Base-by-base conservation (phyloP, 148 eudicot species). In the Fagopyrum esculentum region DNA sequence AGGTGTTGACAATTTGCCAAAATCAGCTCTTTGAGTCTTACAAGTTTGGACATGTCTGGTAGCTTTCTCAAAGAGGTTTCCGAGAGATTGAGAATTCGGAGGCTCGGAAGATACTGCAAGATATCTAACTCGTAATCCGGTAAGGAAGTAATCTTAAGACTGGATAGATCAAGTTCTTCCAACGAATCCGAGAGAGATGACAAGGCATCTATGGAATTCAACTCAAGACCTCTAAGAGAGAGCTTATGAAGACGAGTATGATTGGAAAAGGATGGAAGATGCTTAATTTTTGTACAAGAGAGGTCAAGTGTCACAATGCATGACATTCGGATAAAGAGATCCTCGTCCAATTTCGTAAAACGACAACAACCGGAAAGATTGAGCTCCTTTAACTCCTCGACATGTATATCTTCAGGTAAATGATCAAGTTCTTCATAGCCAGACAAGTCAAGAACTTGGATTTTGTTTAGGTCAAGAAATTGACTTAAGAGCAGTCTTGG, bases 401-500 rank as follows among this genome's bases (percentile, higher is more conserved):
- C 26, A 22, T 22, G 26, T 22, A 22, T 22, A 22, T 22, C 26
- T 22, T 22, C 26, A 22, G 26, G 26, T 22, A 22, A 22, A 22
- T 22, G 26, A 22, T 22, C 26, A 22, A 22, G 26, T 22, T 22
- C 26, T 22, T 22, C 26, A 22, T 22, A 22, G 26, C 26, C 40
- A 22, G 15, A 61, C 15, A 61, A 61, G 69, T 30, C 69, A 22
- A 61, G 69, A 11, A 30, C 69, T 0, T 1, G 0, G 9, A 59
- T 51, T 4, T 3, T 2, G 0, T 0, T 0, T 1, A 6, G 0
- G 4, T 12, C 0, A 2, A 4, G 4, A 3, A 2, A 12, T 0
- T 0, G 15, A 13, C 56, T 51, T 0, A 51, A 11, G 15, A 3
- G 0, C 26, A 22, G 0, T 13, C 15, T n/a, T 51, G 15, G n/a